Conservation (phyloP, 768 basidiomycete species). For the Lentinula aciculospora region DNA sequence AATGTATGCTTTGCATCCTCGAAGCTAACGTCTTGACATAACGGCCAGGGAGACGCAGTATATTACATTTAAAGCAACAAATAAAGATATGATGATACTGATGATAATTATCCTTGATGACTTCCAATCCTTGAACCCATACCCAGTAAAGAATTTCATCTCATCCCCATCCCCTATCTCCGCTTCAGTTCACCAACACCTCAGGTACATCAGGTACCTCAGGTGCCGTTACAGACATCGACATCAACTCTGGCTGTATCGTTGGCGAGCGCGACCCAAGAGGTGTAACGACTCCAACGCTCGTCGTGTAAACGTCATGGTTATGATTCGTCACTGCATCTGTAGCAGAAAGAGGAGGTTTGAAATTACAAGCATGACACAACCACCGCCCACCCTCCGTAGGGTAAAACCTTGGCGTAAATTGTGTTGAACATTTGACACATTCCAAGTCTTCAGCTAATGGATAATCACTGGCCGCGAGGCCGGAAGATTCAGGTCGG, state of each 20-base stretch:
- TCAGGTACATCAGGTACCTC: neutral
- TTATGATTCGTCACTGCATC: neutral
- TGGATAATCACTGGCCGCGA: conserved; percentile 10
- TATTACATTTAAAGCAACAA: too few species aligned
- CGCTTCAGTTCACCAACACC: neutral
- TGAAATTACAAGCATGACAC: conserved; percentile 46
- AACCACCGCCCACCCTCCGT: conserved; percentile 24
- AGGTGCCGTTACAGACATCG: neutral
- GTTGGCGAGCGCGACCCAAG: neutral
- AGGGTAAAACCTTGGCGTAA: conserved; percentile 73
- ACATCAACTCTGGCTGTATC: neutral
- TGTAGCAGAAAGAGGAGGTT: neutral
- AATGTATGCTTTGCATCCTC: too few species aligned
- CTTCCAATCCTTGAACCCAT: too few species aligned
- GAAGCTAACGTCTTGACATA: too few species aligned
- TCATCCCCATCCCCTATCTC: too few species aligned
- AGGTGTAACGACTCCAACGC: neutral
- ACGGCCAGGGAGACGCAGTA: too few species aligned
- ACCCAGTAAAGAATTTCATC: too few species aligned
- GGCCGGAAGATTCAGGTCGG: conserved; percentile 29
- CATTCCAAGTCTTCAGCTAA: conserved; percentile 44
- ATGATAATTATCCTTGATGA: too few species aligned
- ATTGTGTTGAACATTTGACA: conserved; percentile 57
- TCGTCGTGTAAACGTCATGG: too few species aligned
- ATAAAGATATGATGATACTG: too few species aligned